A percentile compares a stretch with the other conserved stretches of the same genome.
phyloP scores from a whole-genome alignment of 2,329 filamentous ascomycete species.

The Fusarium bactridioides region DNA sequence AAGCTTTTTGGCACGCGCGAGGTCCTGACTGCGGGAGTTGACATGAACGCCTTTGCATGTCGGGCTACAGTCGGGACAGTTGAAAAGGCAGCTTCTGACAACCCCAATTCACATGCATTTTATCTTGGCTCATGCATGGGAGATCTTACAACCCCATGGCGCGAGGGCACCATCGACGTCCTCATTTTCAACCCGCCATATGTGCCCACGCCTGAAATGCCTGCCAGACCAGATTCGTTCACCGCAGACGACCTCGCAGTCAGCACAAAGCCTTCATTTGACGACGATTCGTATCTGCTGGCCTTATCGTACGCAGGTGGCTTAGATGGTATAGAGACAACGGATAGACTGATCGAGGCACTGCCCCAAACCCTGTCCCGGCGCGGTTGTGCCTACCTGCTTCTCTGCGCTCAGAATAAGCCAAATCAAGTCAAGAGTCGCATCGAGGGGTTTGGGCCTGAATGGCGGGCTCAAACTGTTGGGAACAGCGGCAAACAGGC shows the following conservation, averaged over 20 bases:
- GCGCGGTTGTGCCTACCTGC: slow-evolving; percentile 84
- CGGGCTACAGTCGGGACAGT: slow-evolving; percentile 77
- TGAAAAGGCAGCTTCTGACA: slow-evolving; percentile 50
- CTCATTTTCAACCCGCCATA: slow-evolving; percentile 98
- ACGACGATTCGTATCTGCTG: slow-evolving; percentile 83
- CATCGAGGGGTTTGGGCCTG: slow-evolving; percentile 59
- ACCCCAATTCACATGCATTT: slow-evolving; percentile 50
- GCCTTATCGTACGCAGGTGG: slow-evolving; percentile 91
- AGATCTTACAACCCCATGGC: slow-evolving; percentile 73
- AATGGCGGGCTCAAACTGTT: slow-evolving; percentile 81
- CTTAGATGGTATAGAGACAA: slow-evolving; percentile 91
- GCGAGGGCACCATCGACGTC: slow-evolving; percentile 71
- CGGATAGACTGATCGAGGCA: slow-evolving; percentile 75
- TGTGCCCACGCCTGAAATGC: slow-evolving; percentile 83
- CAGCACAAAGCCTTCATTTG: slow-evolving; percentile 62
- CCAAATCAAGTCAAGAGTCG: slow-evolving; percentile 75
- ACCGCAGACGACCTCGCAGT: slow-evolving; percentile 35
- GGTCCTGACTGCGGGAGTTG: slow-evolving; percentile 77
- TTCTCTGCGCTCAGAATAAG: slow-evolving; percentile 90
- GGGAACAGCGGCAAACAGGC: slow-evolving; percentile 85
- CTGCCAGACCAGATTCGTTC: slow-evolving; percentile 55
- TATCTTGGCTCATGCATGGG: slow-evolving; percentile 74
- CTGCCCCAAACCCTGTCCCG: slow-evolving; percentile 70
- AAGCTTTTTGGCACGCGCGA: slow-evolving; percentile 75
- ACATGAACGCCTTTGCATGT: slow-evolving; percentile 88